Evolutionary conservation across 495 filamentous ascomycete species (phyloP).

Genomic region (Aspergillus mulundensis): DNA sequence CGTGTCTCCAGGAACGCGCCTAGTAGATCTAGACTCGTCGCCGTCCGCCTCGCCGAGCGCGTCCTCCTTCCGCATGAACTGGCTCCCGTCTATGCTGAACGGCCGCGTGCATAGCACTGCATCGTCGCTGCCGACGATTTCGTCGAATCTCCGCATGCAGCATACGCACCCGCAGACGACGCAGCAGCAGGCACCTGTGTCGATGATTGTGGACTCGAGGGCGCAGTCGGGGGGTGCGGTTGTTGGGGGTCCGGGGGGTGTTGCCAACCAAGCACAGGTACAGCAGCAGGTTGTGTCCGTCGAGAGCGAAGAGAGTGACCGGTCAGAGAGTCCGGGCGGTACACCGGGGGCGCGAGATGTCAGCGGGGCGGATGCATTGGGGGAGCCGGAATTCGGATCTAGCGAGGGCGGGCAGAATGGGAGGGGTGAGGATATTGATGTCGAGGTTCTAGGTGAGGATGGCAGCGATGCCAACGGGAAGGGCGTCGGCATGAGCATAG

Average conservation of each 20-base stretch:
- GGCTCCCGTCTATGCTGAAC: conserved; percentile 24
- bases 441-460: conserved; percentile 1
- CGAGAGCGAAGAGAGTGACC: conserved; percentile 22
- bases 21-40: background rate
- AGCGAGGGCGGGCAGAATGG: background rate
- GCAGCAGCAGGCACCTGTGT: conserved; percentile 12
- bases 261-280: background rate
- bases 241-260: background rate
- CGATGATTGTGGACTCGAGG: conserved; percentile 12
- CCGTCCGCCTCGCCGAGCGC: conserved; percentile 4
- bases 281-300: conserved; percentile 2
- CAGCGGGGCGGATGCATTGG: conserved; percentile 14
- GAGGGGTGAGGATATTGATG: conserved; percentile 3
- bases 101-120: conserved; percentile 10
- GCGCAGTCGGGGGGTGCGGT: background rate
- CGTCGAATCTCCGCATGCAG: conserved; percentile 19
- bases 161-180: conserved; percentile 18
- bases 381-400: conserved; percentile 15
- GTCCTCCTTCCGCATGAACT: conserved; percentile 23
- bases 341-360: conserved; percentile 15
- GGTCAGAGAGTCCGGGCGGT: conserved; percentile 15
- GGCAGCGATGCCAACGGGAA: background rate
- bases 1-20: background rate
- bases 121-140: conserved; percentile 19
- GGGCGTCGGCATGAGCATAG: background rate